Evolutionary conservation across 495 filamentous ascomycete species (phyloP).

Genomic region (Collariella sp.): DNA sequence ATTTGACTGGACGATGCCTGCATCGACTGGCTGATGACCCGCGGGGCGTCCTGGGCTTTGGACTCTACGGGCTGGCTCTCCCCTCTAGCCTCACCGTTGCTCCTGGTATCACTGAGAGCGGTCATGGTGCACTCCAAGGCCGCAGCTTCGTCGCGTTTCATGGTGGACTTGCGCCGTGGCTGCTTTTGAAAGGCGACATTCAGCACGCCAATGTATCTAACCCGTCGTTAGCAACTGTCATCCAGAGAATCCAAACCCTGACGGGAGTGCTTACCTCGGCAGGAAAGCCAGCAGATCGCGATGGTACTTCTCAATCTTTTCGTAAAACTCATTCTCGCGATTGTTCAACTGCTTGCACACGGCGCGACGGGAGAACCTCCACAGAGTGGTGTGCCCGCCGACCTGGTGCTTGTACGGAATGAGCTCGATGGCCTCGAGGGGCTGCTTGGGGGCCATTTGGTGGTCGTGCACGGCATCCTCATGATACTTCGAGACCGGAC

Average conservation of each 20-base stretch:
- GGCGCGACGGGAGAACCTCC: slow-evolving; percentile 86
- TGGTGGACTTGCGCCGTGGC: slow-evolving; percentile 54
- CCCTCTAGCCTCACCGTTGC: slow-evolving; percentile 7
- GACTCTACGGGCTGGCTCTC: slow-evolving; percentile 6
- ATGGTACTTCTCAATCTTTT: slow-evolving; percentile 83
- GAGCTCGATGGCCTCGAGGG: slow-evolving; percentile 84
- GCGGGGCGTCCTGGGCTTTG: slow-evolving; percentile 27
- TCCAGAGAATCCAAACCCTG: neutral
- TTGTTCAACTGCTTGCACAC: slow-evolving; percentile 98
- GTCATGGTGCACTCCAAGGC: slow-evolving; percentile 11
- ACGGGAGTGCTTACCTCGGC: slow-evolving; percentile 62
- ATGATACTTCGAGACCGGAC: slow-evolving; percentile 31
- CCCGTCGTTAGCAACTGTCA: neutral
- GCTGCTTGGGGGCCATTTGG: slow-evolving; percentile 44
- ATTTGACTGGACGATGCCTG: slow-evolving; percentile 43
- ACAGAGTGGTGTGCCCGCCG: slow-evolving; percentile 90
- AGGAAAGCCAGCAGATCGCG: slow-evolving; percentile 84
- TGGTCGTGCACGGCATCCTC: slow-evolving; percentile 43
- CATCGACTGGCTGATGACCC: slow-evolving; percentile 74
- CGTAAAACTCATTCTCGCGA: slow-evolving; percentile 96
- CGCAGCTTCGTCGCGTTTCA: slow-evolving; percentile 35
- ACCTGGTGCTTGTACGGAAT: slow-evolving; percentile 97
- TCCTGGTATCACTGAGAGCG: slow-evolving; percentile 12
- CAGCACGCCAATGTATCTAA: slow-evolving; percentile 89
- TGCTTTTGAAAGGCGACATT: slow-evolving; percentile 95